Conservation (phyloP, 495 filamentous ascomycete genomes). For the Niebla homalea region DNA sequence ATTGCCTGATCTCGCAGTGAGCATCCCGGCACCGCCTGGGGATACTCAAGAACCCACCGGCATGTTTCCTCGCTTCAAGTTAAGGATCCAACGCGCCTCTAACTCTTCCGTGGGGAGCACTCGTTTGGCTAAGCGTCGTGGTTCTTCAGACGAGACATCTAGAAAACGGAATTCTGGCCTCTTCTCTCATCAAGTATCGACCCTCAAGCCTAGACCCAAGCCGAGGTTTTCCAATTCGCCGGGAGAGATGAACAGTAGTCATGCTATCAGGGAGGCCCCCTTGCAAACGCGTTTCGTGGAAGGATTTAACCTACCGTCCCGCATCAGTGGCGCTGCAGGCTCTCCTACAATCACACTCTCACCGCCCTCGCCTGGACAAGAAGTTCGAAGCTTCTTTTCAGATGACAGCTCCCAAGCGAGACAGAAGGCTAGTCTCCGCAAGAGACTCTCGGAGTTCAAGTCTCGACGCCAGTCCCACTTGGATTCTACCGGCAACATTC, state of each 20-base stretch:
- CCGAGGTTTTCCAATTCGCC: conserved; percentile 4
- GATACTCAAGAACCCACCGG: not conserved
- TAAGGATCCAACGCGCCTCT: conserved; percentile 13
- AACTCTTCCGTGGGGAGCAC: conserved; percentile 2
- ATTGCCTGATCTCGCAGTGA: conserved; percentile 11
- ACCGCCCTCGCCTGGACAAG: conserved; percentile 15
- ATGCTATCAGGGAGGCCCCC: conserved; percentile 6
- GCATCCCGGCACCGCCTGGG: conserved; percentile 5
- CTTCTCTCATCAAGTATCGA: conserved; percentile 1
- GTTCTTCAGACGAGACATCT: not conserved
- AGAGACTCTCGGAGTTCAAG: conserved; percentile 16
- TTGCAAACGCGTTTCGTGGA: conserved; percentile 13
- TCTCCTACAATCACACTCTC: conserved; percentile 10
- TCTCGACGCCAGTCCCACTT: conserved; percentile 3
- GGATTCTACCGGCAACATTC: conserved; percentile 8
- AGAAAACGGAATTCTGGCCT: not conserved
- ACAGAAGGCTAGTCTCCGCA: conserved; percentile 14
- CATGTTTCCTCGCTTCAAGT: conserved; percentile 11
- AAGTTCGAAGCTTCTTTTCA: conserved; percentile 20
- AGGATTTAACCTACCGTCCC: conserved; percentile 4
- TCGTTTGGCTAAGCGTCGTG: conserved; percentile 6
- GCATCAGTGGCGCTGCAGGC: not conserved
- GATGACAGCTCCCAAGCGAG: conserved; percentile 19
- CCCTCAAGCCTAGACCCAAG: conserved; percentile 1
- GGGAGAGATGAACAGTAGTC: conserved; percentile 15